Evolutionary conservation across 805 yeast genomes (phyloP), one percentile per base, ranked within the genome.

Genomic region (Ogataea angusta): DNA sequence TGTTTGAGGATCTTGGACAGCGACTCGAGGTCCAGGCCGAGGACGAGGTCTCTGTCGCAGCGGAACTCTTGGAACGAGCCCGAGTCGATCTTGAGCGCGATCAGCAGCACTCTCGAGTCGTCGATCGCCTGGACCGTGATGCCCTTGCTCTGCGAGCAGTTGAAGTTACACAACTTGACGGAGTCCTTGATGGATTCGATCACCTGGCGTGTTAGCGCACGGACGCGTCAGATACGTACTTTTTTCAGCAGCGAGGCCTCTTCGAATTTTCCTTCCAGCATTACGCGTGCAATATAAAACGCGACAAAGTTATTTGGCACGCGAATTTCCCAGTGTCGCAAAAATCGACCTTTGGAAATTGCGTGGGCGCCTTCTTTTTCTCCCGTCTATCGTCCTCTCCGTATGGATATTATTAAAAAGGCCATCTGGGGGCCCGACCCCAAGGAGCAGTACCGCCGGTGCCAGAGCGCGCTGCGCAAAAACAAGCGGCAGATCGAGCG

Each of bases 351-450:
- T 32, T 12, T 10, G n/a, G 19, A 30, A 6, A 26, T 9, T 25
- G 10, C n/a, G n/a, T 21, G 23, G 26, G 17, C 14, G 26, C 40
- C 19, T 19, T 27, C 10, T 31, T 15, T 27, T 21, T 17, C 32
- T 33, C 23, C 29, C 7, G 28, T 10, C 22, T 27, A 22, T 32
- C 29, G 18, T 15, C 37, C 36, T 26, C 10, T 15, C 18, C 10
- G n/a, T 10, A 91, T 91, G 98, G 88, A 91, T 58, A 83, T 72
- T 60, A 62, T 91, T 24, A 90, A 87, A 66, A 81, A 82, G 59
- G 85, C 90, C 4, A 82, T 91, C 27, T 91, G 95, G 84, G 99
- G 99, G 0, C 97, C 98, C 0, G 96, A 90, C 58, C 96, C 97
- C 30, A 82, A 83, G 56, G 98, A 87, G 55, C 95, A 84, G 55